Conservation (phyloP, 1,284 basidiomycete species). For the Waitea zeae region DNA sequence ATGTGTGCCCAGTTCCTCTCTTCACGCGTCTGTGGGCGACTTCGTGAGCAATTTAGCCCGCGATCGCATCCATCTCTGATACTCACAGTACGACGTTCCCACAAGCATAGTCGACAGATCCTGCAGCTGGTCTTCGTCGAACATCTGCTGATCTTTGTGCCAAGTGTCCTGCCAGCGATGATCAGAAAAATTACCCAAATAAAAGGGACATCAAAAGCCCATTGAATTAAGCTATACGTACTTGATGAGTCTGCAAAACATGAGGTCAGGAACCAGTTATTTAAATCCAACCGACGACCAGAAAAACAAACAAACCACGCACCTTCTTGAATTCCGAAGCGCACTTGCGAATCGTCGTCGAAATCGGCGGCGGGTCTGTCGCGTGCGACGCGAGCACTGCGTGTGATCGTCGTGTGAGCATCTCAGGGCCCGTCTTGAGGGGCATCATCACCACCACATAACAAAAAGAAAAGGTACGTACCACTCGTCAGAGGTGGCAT, state of each 20-base stretch:
- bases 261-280: constrained; percentile 7
- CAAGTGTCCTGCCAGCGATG: constrained; percentile 54
- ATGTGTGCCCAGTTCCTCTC: not conserved
- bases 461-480: too few relatives aligned
- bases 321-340: constrained; percentile 85
- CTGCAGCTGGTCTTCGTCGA: constrained; percentile 82
- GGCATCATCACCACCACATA: constrained; percentile 42
- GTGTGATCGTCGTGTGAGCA: constrained; percentile 5
- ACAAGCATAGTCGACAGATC: constrained; percentile 80
- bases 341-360: constrained; percentile 76
- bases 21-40: constrained; percentile 9
- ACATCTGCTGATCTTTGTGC: constrained; percentile 81
- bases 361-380: constrained; percentile 84
- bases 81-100: constrained; percentile 80
- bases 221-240: constrained; percentile 17
- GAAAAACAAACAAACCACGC: constrained; percentile 10
- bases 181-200: too few relatives aligned
- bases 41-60: too few relatives aligned
- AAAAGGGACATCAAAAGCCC: constrained; percentile 14
- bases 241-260: constrained; percentile 45
- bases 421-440: not conserved
- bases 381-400: constrained; percentile 64
- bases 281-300: constrained; percentile 7
- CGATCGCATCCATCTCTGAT: too few relatives aligned
- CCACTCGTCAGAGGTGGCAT: constrained; percentile 64